These are phyloP conservation scores for Sporisorium reilianum DNA, from an alignment of 1,284 basidiomycete genomes.

Conservation along the genomic window DNA sequence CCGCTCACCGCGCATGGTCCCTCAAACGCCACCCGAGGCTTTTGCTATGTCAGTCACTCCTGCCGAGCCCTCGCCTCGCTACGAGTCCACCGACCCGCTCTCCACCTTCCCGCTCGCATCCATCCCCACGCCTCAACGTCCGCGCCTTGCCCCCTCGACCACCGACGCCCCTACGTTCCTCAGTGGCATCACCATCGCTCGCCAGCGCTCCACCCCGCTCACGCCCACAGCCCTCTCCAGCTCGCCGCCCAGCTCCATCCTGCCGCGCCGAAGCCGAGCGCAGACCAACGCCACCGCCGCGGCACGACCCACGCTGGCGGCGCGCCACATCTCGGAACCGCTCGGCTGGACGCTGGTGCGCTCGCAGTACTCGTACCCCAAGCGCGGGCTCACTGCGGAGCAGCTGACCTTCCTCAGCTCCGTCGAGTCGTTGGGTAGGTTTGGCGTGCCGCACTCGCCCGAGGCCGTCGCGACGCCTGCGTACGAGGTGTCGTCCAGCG, in stretches of 20 bases:
- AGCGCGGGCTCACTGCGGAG: slow-evolving; percentile 33
- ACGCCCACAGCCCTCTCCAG: slow-evolving; percentile 6
- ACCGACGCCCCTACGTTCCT: slow-evolving; percentile 9
- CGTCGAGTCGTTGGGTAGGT: slow-evolving; percentile 47
- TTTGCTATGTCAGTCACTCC: not conserved
- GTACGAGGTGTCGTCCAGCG: slow-evolving; percentile 15
- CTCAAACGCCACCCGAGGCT: slow-evolving; percentile 3
- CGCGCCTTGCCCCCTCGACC: not conserved
- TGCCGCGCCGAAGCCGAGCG: slow-evolving; percentile 14
- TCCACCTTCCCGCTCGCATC: not conserved
- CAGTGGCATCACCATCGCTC: slow-evolving; percentile 29
- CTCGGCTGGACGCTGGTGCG: slow-evolving; percentile 44
- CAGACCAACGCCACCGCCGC: slow-evolving; percentile 6
- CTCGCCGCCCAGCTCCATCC: not conserved
- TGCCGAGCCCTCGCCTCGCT: slow-evolving; percentile 27
- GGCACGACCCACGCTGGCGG: slow-evolving; percentile 8
- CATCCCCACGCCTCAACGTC: not conserved
- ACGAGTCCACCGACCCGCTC: slow-evolving; percentile 25
- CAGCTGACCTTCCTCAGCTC: slow-evolving; percentile 50
- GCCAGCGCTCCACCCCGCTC: slow-evolving; percentile 29
- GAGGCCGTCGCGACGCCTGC: slow-evolving; percentile 15
- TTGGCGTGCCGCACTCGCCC: slow-evolving; percentile 25
- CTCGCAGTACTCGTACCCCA: slow-evolving; percentile 45
- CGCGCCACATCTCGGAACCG: slow-evolving; percentile 39
- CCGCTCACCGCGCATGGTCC: not conserved